Evolutionary conservation across 768 basidiomycete species (phyloP).

Genomic region (Naematelia encephala): DNA sequence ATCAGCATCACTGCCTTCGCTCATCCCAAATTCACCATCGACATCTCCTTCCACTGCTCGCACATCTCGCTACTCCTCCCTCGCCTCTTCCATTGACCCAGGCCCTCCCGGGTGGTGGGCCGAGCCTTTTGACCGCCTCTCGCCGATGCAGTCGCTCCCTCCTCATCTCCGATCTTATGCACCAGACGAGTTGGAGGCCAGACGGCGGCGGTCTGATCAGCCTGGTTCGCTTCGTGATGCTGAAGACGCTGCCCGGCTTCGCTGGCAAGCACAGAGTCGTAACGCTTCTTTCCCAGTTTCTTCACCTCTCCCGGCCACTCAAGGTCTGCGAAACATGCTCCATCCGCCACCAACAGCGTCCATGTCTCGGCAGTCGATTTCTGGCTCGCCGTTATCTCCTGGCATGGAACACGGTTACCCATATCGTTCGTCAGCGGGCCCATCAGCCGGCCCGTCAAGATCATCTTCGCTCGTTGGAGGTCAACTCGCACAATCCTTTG

Average conservation of each 20-base stretch:
- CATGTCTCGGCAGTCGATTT: slow-evolving; percentile 16
- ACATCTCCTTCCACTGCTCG: slow-evolving; percentile 34
- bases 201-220: slow-evolving; percentile 35
- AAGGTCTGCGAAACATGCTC: slow-evolving; percentile 12
- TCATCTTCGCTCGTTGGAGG: slow-evolving; percentile 37
- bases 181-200: slow-evolving; percentile 28
- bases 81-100: slow-evolving; percentile 18
- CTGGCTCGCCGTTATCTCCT: slow-evolving; percentile 5
- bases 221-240: slow-evolving; percentile 24
- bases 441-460: slow-evolving; percentile 18
- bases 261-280: slow-evolving; percentile 38
- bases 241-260: slow-evolving; percentile 34
- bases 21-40: slow-evolving; percentile 32
- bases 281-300: slow-evolving; percentile 37
- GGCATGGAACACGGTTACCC: slow-evolving; percentile 4
- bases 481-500: slow-evolving; percentile 36
- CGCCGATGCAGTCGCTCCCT: not conserved
- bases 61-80: slow-evolving; percentile 36
- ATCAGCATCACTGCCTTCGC: slow-evolving; percentile 32
- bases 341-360: slow-evolving; percentile 20
- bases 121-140: slow-evolving; percentile 22
- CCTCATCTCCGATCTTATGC: slow-evolving; percentile 12
- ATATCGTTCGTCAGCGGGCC: slow-evolving; percentile 6
- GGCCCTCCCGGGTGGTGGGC: slow-evolving; percentile 39
- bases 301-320: slow-evolving; percentile 2